Conservation (phyloP, 306 rosid species). For the Fagus crenata region DNA sequence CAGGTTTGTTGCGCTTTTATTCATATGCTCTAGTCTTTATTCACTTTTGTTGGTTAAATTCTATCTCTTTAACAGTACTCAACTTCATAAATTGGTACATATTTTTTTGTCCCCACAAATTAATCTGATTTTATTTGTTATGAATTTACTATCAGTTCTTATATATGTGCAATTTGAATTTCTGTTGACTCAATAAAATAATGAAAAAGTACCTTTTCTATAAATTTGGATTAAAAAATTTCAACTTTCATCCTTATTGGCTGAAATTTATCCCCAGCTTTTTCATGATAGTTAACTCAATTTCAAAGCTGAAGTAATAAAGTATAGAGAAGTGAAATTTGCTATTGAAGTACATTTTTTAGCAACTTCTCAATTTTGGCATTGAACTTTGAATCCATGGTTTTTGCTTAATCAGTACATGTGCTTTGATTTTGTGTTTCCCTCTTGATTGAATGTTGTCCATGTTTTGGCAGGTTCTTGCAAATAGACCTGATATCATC, state of each 20-base stretch:
- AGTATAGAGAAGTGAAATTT: too few species aligned
- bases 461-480: slow-evolving; percentile 77
- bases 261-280: neutral
- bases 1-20: slow-evolving; percentile 57
- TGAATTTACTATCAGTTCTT: neutral
- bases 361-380: neutral
- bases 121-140: neutral
- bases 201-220: neutral
- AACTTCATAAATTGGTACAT: neutral
- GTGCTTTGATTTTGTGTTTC: slow-evolving; percentile 10
- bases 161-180: neutral
- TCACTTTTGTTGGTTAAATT: neutral
- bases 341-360: too few species aligned
- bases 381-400: neutral
- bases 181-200: neutral
- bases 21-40: slow-evolving; percentile 8
- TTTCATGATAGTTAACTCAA: neutral
- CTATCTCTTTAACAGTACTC: neutral
- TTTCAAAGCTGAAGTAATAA: neutral
- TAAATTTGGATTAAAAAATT: neutral
- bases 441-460: slow-evolving; percentile 30
- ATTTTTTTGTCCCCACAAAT: neutral
- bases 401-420: neutral
- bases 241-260: neutral
- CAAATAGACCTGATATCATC: slow-evolving; percentile 95